Evolutionary conservation across 495 filamentous ascomycete genomes (phyloP).

Genomic region (Neurospora sp.): DNA sequence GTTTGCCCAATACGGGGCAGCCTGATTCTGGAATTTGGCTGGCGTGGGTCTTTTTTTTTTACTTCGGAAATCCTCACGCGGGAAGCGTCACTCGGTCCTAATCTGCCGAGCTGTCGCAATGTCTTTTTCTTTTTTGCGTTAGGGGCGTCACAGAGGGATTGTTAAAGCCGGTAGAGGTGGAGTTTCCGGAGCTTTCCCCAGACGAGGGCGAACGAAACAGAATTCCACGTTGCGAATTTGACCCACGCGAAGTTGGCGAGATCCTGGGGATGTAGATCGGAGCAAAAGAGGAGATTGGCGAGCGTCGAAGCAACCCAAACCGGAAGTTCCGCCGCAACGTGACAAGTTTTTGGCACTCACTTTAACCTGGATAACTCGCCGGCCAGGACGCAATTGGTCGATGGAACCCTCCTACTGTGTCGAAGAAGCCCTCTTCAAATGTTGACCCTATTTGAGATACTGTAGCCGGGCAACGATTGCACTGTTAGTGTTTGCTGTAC

Average conservation of each 20-base stretch:
- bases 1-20: conserved; percentile 1
- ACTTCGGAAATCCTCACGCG: neutral
- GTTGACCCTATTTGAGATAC: neutral
- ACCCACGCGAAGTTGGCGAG: neutral
- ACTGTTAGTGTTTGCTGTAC: neutral
- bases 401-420: neutral
- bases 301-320: neutral
- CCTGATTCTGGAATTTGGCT: neutral
- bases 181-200: neutral
- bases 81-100: neutral
- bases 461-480: neutral
- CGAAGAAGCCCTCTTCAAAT: neutral
- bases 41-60: neutral
- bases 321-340: neutral
- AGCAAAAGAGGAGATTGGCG: neutral
- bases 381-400: neutral
- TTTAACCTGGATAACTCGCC: neutral
- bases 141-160: neutral
- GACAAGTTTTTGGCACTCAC: neutral
- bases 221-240: neutral
- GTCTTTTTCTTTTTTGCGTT: neutral
- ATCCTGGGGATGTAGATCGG: neutral
- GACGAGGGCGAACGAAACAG: neutral
- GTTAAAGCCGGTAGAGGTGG: neutral
- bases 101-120: neutral